Conservation (phyloP, 2,329 filamentous ascomycete species). For the Biscogniauxia marginata region DNA sequence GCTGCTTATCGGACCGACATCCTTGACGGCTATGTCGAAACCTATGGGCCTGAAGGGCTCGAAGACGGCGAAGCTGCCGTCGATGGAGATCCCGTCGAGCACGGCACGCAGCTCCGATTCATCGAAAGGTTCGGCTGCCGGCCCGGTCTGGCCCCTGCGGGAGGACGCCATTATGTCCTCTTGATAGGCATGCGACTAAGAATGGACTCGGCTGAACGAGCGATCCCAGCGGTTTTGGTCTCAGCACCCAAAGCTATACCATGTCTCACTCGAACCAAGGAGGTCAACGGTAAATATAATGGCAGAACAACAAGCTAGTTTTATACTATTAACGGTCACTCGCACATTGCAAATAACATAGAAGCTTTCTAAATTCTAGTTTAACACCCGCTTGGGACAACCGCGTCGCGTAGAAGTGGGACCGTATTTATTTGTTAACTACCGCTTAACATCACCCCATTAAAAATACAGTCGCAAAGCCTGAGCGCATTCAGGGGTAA, state of each 20-base stretch:
- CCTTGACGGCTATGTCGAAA: slow-evolving; percentile 9
- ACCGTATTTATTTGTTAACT: not conserved
- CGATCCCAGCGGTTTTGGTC: too few species aligned
- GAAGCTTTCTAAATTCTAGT: too few species aligned
- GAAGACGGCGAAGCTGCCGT: slow-evolving; percentile 1
- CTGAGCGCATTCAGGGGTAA: slow-evolving; percentile 22
- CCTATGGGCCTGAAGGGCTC: not conserved
- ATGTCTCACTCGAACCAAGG: too few species aligned
- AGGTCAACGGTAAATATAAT: too few species aligned
- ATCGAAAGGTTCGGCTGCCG: not conserved
- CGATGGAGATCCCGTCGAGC: not conserved
- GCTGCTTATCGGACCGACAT: slow-evolving; percentile 14
- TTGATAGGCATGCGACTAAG: not conserved
- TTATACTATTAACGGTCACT: too few species aligned
- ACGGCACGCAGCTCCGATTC: not conserved
- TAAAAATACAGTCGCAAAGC: not conserved
- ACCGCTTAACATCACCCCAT: not conserved
- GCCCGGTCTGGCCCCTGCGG: not conserved
- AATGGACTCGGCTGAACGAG: too few species aligned
- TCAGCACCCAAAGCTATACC: too few species aligned
- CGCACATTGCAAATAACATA: too few species aligned
- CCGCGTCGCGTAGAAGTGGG: too few species aligned
- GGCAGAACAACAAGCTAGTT: too few species aligned
- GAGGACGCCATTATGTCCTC: not conserved
- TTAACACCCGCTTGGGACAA: too few species aligned